Percentiles rank a stretch among this genome's conserved stretches.
Evolutionary conservation across 805 yeast species (phyloP).

Genomic region (Lipomyces starkeyi): DNA sequence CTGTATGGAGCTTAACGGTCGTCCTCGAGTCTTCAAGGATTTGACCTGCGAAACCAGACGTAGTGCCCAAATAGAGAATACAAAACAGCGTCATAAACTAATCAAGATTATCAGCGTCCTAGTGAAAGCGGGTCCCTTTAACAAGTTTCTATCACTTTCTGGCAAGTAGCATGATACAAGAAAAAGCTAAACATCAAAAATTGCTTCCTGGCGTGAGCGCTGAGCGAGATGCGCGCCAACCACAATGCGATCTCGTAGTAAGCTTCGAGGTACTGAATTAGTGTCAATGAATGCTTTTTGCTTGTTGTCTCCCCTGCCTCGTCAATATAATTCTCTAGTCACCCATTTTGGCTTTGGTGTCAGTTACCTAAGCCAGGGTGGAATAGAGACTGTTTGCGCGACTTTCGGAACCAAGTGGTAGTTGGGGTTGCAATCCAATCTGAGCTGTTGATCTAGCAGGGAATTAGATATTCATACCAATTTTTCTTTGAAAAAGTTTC

Average conservation of each 20-base stretch:
- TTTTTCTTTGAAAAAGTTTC: not conserved
- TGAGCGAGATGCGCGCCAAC: not conserved
- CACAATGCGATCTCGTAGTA: not conserved
- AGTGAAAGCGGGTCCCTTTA: not conserved
- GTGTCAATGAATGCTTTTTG: not conserved
- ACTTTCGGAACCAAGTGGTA: not conserved
- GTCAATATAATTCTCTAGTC: not conserved
- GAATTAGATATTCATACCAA: not conserved
- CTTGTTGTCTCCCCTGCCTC: constrained; percentile 1
- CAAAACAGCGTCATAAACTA: not conserved
- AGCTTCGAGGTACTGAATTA: not conserved
- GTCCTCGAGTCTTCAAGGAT: not conserved
- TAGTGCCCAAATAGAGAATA: not conserved
- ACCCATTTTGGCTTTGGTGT: not conserved
- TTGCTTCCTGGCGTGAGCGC: not conserved
- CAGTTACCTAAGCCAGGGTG: not conserved
- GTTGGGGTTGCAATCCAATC: not conserved
- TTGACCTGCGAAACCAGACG: not conserved
- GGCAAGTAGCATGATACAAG: not conserved
- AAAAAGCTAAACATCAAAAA: not conserved
- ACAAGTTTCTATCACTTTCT: not conserved
- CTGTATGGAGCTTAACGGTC: not conserved
- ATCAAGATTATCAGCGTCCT: not conserved
- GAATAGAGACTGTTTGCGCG: not conserved
- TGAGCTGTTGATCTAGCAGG: not conserved